A percentile compares a stretch with the other conserved stretches of the same genome.
Evolutionary conservation across 139 green algal genomes (phyloP).

Genomic region (Medakamo hakoo): DNA sequence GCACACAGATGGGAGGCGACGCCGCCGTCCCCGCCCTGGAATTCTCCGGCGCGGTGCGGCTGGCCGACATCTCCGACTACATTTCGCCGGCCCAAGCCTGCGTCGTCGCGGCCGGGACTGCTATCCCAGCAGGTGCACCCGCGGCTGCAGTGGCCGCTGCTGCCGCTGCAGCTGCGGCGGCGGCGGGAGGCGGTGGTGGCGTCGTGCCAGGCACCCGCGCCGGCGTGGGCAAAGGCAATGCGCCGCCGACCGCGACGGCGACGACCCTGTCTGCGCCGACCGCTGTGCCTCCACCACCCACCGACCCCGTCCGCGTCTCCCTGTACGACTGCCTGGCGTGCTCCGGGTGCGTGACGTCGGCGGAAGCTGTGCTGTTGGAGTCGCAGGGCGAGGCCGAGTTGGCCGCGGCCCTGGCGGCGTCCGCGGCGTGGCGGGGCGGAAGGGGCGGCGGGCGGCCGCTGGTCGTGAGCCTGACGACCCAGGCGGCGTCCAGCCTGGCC

Average conservation of each 20-base stretch:
- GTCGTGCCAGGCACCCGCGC: not conserved
- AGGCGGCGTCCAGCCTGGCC: slow-evolving; percentile 61
- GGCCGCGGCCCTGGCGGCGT: slow-evolving; percentile 7
- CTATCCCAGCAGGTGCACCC: too few relatives aligned
- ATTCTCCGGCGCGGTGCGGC: slow-evolving; percentile 56
- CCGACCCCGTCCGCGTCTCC: slow-evolving; percentile 64
- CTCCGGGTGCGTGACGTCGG: slow-evolving; percentile 88
- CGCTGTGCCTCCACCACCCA: slow-evolving; percentile 2
- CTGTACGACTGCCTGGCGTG: slow-evolving; percentile 95
- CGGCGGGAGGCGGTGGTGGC: not conserved
- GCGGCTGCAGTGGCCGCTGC: too few relatives aligned
- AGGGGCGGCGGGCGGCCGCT: slow-evolving; percentile 29
- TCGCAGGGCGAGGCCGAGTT: slow-evolving; percentile 70
- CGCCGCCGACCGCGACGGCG: not conserved
- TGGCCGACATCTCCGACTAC: slow-evolving; percentile 84
- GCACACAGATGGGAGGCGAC: too few relatives aligned
- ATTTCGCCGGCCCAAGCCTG: slow-evolving; percentile 85
- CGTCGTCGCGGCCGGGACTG: slow-evolving; percentile 71
- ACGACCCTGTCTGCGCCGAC: slow-evolving; percentile 8
- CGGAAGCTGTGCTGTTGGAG: slow-evolving; percentile 89
- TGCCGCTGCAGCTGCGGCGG: slow-evolving; percentile 10
- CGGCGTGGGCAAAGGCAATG: not conserved
- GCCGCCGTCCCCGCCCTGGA: too few relatives aligned
- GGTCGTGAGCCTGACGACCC: slow-evolving; percentile 77
- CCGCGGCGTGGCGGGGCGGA: too few relatives aligned